These are phyloP conservation scores for Hansenula lynferdii DNA, from an alignment of 1,139 yeast species.

Conservation along the genomic window DNA sequence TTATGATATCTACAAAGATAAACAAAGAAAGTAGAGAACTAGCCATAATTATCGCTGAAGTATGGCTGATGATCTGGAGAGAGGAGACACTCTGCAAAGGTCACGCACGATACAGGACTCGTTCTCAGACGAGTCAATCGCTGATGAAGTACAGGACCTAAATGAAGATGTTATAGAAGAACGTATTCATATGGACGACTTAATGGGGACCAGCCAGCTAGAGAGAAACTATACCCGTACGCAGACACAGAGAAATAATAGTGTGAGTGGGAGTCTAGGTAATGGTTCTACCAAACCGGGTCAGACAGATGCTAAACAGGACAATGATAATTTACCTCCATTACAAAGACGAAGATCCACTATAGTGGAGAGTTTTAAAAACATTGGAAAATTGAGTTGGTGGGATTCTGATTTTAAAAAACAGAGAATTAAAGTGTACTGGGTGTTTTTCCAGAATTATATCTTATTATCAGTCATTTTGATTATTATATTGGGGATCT, in stretches of 20 bases:
- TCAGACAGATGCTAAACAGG: too few relatives aligned
- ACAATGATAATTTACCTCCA: too few relatives aligned
- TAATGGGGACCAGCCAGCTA: slow-evolving; percentile 4
- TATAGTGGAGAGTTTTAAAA: slow-evolving; percentile 13
- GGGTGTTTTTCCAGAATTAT: slow-evolving; percentile 16
- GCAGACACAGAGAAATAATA: neutral
- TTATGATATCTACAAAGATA: too few relatives aligned
- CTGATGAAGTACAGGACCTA: slow-evolving; percentile 9
- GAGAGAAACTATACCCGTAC: neutral
- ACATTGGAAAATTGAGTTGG: slow-evolving; percentile 15
- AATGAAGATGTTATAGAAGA: slow-evolving; percentile 10
- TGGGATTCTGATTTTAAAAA: slow-evolving; percentile 19
- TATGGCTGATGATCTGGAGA: neutral
- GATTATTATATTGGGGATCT: slow-evolving; percentile 34
- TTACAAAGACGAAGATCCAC: slow-evolving; percentile 14
- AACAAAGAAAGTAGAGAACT: too few relatives aligned
- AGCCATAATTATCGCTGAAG: neutral
- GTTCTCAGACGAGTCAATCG: slow-evolving; percentile 2
- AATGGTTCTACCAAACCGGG: neutral
- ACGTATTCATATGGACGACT: slow-evolving; percentile 8
- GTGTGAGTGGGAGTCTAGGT: neutral
- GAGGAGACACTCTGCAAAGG: neutral
- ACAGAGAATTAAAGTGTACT: slow-evolving; percentile 14
- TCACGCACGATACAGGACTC: neutral
- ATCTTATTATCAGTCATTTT: slow-evolving; percentile 13